These are phyloP conservation scores for Pseudogymnoascus sp. DNA, from an alignment of 2,329 filamentous ascomycete genomes.

Conservation along the genomic window DNA sequence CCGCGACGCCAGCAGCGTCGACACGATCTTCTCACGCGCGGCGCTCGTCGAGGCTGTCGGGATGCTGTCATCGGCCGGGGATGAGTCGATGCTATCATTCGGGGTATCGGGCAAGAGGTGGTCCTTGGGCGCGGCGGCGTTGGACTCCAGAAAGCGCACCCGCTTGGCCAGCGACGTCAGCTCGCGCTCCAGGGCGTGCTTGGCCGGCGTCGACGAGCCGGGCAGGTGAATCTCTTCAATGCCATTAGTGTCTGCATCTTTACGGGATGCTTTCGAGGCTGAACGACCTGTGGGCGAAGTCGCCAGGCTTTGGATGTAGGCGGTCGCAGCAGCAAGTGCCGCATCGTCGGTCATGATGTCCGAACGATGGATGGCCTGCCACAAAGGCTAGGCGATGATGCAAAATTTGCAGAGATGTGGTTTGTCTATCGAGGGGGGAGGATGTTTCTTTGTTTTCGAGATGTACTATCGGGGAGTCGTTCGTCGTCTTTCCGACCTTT, in stretches of 20 bases:
- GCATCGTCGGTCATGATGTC: conserved; percentile 38
- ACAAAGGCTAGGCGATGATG: conserved; percentile 3
- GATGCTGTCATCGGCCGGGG: conserved; percentile 52
- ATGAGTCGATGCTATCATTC: conserved; percentile 63
- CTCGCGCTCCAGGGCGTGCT: conserved; percentile 73
- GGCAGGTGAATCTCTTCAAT: conserved; percentile 55
- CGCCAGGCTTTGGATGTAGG: conserved; percentile 46
- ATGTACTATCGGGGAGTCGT: not conserved
- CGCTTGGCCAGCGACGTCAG: conserved; percentile 69
- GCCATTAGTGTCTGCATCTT: conserved; percentile 15
- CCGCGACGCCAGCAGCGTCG: conserved; percentile 24
- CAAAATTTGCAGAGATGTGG: not conserved
- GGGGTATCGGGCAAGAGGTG: conserved; percentile 69
- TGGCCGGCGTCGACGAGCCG: conserved; percentile 66
- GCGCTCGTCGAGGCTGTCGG: conserved; percentile 29
- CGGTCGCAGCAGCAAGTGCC: conserved; percentile 45
- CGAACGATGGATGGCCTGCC: conserved; percentile 17
- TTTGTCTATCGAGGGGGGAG: not conserved
- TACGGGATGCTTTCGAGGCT: conserved; percentile 14
- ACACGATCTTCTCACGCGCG: conserved; percentile 34
- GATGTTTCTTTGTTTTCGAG: not conserved
- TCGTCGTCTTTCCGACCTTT: not conserved
- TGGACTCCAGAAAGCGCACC: conserved; percentile 75
- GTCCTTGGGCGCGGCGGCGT: conserved; percentile 53
- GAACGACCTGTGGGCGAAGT: conserved; percentile 29